Percentiles rank a stretch among this genome's conserved stretches.
Conservation (phyloP, 306 rosid genomes). For the Malus orientalis region DNA sequence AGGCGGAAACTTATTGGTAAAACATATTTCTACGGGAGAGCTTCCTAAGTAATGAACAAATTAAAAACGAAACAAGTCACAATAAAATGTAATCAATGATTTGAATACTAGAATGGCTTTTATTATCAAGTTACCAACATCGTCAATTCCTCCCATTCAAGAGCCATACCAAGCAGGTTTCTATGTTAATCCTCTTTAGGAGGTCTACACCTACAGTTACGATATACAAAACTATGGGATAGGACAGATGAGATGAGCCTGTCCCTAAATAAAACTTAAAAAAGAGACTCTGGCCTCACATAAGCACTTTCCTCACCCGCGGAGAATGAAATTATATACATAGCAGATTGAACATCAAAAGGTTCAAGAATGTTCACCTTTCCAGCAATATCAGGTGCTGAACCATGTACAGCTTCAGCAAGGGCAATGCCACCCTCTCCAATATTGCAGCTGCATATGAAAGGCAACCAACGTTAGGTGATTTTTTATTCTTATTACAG, state of each 20-base stretch:
- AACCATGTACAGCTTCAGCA: conserved; percentile 99
- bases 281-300: background rate
- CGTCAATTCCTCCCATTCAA: background rate
- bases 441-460: conserved; percentile 68
- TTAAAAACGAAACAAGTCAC: background rate
- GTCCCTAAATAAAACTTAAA: background rate
- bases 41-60: background rate
- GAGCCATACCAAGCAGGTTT: background rate
- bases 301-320: background rate
- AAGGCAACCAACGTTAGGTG: conserved; percentile 21
- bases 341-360: background rate
- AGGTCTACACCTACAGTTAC: background rate
- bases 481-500: background rate
- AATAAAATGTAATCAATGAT: background rate
- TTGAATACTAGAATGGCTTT: background rate
- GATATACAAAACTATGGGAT: background rate
- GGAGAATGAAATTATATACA: background rate
- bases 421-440: conserved; percentile 99
- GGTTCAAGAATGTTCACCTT: conserved; percentile 45
- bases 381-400: conserved; percentile 99
- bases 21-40: background rate
- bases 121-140: background rate
- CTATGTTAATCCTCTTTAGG: background rate
- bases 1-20: background rate
- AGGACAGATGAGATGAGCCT: background rate